These are phyloP conservation scores for Telopea speciosissima DNA, from an alignment of 177 flowering plant genomes.

Conservation along the genomic window DNA sequence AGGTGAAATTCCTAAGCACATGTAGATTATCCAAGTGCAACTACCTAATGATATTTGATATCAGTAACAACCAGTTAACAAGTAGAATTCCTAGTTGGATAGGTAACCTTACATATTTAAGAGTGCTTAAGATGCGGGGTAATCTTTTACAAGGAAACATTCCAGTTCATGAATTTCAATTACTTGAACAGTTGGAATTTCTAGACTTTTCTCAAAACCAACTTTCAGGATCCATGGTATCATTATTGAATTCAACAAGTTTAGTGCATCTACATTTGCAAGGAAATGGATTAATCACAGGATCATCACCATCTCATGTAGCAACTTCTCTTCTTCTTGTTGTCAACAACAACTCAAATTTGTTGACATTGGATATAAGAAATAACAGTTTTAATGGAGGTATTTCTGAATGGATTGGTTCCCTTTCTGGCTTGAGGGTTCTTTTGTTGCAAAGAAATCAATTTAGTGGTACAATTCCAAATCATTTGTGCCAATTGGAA, in stretches of 20 bases:
- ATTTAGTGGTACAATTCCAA: conserved; percentile 3
- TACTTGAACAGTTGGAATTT: background rate
- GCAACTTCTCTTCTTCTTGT: too few relatives aligned
- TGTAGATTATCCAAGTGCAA: background rate
- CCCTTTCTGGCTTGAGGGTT: conserved; percentile 2
- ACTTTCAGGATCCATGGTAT: conserved; percentile 4
- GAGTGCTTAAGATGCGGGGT: background rate
- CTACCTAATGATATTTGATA: conserved; percentile 4
- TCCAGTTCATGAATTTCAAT: background rate
- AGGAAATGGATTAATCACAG: background rate
- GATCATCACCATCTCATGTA: too few relatives aligned
- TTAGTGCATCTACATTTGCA: background rate
- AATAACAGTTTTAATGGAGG: background rate
- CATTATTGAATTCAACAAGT: background rate
- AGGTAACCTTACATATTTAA: background rate
- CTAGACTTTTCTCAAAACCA: conserved; percentile 9
- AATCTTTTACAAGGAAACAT: background rate
- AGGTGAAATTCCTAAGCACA: background rate
- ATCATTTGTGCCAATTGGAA: conserved; percentile 2
- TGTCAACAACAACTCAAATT: background rate
- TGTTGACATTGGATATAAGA: conserved; percentile 5
- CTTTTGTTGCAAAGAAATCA: background rate
- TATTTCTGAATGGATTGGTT: background rate
- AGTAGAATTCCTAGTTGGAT: conserved; percentile 9
- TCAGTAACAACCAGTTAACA: conserved; percentile 7